phyloP scores from a whole-genome alignment of 345 rosid genomes.

The Rhizophora apiculata region DNA sequence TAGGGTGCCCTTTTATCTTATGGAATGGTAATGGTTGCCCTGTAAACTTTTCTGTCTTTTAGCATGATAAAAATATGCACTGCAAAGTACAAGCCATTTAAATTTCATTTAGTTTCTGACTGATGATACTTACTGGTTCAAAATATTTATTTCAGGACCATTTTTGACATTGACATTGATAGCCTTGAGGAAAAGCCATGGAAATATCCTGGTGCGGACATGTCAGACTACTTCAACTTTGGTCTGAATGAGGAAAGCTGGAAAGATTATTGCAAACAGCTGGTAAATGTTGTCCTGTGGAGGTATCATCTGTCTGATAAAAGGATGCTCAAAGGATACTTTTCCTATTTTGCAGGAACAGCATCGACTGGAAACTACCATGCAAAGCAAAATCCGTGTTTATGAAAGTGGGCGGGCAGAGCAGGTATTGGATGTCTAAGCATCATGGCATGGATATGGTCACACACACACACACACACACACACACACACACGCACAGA shows the following conservation, averaged over 20 bases:
- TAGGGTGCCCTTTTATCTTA: too few species aligned
- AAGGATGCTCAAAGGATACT: conserved; percentile 25
- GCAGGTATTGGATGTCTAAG: conserved; percentile 45
- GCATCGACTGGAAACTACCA: conserved; percentile 80
- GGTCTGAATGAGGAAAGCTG: conserved; percentile 95
- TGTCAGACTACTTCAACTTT: conserved; percentile 89
- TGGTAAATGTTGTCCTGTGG: conserved; percentile 53
- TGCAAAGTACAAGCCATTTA: background rate
- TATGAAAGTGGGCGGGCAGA: conserved; percentile 94
- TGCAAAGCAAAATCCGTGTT: conserved; percentile 98
- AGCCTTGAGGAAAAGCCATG: conserved; percentile 97
- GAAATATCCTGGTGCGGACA: conserved; percentile 77
- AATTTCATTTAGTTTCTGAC: conserved; percentile 1
- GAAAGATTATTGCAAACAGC: conserved; percentile 95
- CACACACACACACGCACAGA: background rate
- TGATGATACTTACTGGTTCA: conserved; percentile 12
- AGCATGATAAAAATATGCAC: background rate
- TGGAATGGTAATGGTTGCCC: too few species aligned
- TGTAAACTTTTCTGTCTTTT: too few species aligned
- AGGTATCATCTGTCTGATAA: conserved; percentile 16
- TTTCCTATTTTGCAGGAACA: conserved; percentile 61
- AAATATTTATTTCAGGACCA: conserved; percentile 60
- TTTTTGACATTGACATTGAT: conserved; percentile 92
- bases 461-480: background rate
- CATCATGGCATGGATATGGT: background rate